Evolutionary conservation across 2,329 filamentous ascomycete genomes (phyloP).

Genomic region (Fonsecaea nubica): DNA sequence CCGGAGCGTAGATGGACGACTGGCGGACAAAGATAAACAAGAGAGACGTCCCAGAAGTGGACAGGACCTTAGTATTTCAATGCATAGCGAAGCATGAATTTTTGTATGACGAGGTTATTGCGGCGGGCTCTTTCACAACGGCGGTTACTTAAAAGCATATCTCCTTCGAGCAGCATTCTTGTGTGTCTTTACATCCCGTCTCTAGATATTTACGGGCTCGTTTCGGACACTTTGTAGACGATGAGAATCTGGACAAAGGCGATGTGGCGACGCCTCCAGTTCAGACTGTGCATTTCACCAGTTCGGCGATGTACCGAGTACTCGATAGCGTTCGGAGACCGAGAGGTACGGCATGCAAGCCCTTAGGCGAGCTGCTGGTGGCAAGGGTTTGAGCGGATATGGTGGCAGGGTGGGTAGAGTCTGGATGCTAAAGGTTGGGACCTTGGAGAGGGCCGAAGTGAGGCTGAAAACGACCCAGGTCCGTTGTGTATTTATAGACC

Average conservation of each 20-base stretch:
- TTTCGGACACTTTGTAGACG: too few relatives aligned
- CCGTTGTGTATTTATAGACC: slow-evolving; percentile 11
- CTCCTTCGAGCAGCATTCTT: neutral
- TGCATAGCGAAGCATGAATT: neutral
- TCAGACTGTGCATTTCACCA: neutral
- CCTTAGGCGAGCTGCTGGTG: too few relatives aligned
- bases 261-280: too few relatives aligned
- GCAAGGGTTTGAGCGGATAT: too few relatives aligned
- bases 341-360: too few relatives aligned
- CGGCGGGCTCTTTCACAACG: neutral
- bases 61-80: neutral
- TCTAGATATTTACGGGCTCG: neutral
- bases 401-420: too few relatives aligned
- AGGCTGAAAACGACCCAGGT: too few relatives aligned
- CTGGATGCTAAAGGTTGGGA: too few relatives aligned
- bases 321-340: too few relatives aligned
- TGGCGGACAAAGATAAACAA: neutral
- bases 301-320: too few relatives aligned
- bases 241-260: too few relatives aligned
- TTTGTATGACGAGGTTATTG: neutral
- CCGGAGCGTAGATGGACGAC: slow-evolving; percentile 11
- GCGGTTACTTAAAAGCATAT: neutral
- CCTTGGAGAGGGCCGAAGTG: too few relatives aligned
- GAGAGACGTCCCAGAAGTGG: neutral
- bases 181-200: neutral